Evolutionary conservation across 768 basidiomycete genomes (phyloP).

Genomic region (Imleria badia): DNA sequence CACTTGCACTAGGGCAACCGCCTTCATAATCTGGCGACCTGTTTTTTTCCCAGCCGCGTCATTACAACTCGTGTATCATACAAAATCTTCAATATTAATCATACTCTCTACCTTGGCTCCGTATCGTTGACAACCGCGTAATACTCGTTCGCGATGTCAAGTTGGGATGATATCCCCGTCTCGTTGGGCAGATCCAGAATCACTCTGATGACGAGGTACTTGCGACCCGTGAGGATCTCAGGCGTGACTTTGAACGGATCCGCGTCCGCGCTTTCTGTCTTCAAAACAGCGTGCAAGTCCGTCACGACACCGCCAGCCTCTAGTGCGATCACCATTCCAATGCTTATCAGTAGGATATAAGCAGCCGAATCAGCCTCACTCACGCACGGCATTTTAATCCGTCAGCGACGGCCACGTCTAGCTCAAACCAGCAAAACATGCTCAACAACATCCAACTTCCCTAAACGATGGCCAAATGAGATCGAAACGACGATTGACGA

Average conservation of each 20-base stretch:
- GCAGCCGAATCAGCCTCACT: slow-evolving; percentile 18
- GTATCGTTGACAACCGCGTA: slow-evolving; percentile 79
- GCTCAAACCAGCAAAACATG: background rate
- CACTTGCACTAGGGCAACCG: too few relatives aligned
- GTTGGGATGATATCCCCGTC: slow-evolving; percentile 65
- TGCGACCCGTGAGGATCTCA: slow-evolving; percentile 72
- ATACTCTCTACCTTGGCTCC: slow-evolving; percentile 44
- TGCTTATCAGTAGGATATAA: background rate
- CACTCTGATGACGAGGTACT: slow-evolving; percentile 75
- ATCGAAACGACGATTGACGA: background rate
- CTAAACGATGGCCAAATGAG: slow-evolving; percentile 33
- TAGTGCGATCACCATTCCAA: slow-evolving; percentile 79
- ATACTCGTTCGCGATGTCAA: slow-evolving; percentile 80
- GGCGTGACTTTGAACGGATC: slow-evolving; percentile 64
- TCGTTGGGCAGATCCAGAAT: slow-evolving; percentile 65
- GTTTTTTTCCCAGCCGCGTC: too few relatives aligned
- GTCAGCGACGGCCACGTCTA: background rate
- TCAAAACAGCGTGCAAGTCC: slow-evolving; percentile 57
- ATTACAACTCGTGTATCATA: too few relatives aligned
- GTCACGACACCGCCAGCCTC: slow-evolving; percentile 85
- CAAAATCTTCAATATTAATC: too few relatives aligned
- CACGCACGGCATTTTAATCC: slow-evolving; percentile 41
- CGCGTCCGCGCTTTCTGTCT: slow-evolving; percentile 28
- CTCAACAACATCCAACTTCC: slow-evolving; percentile 79
- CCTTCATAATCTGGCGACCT: too few relatives aligned